phyloP scores from a whole-genome alignment of 176 grass and related monocot species.

The Zea luxurians region DNA sequence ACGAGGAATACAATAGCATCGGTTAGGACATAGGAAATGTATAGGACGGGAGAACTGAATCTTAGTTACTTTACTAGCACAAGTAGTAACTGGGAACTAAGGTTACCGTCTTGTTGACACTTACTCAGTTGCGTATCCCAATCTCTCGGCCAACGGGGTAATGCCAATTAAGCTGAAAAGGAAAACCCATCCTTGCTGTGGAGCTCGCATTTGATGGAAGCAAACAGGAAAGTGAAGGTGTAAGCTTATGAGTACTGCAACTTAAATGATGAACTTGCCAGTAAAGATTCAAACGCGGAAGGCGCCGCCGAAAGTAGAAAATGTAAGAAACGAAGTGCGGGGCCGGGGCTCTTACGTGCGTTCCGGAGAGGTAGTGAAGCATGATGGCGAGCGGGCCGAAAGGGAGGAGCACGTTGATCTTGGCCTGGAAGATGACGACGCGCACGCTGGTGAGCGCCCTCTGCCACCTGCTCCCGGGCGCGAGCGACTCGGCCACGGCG shows the following conservation, averaged over 20 bases:
- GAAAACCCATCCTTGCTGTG: slow-evolving; percentile 97
- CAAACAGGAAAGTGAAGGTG: slow-evolving; percentile 5
- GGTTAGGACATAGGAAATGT: too few relatives aligned
- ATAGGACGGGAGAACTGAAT: too few relatives aligned
- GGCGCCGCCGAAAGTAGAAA: not conserved
- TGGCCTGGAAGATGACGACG: slow-evolving; percentile 82
- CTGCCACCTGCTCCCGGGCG: slow-evolving; percentile 58
- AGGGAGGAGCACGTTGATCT: slow-evolving; percentile 87
- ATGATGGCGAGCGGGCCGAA: slow-evolving; percentile 90
- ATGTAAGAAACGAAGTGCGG: not conserved
- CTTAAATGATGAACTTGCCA: not conserved
- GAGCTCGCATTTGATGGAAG: slow-evolving; percentile 31
- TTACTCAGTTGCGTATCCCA: slow-evolving; percentile 99
- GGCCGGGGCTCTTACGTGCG: slow-evolving; percentile 54
- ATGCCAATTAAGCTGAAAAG: slow-evolving; percentile 98
- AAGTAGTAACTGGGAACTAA: slow-evolving; percentile 11
- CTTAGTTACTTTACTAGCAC: not conserved
- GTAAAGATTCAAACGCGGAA: not conserved
- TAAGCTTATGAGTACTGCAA: slow-evolving; percentile 30
- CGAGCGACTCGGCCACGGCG: slow-evolving; percentile 62
- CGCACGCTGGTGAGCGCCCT: slow-evolving; percentile 71
- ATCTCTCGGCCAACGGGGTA: slow-evolving; percentile 87
- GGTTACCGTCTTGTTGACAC: slow-evolving; percentile 37
- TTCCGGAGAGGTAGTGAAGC: slow-evolving; percentile 79
- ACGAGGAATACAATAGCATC: not conserved